These are phyloP conservation scores for Plantago ovata DNA, from an alignment of 257 asterid species.

Conservation along the genomic window DNA sequence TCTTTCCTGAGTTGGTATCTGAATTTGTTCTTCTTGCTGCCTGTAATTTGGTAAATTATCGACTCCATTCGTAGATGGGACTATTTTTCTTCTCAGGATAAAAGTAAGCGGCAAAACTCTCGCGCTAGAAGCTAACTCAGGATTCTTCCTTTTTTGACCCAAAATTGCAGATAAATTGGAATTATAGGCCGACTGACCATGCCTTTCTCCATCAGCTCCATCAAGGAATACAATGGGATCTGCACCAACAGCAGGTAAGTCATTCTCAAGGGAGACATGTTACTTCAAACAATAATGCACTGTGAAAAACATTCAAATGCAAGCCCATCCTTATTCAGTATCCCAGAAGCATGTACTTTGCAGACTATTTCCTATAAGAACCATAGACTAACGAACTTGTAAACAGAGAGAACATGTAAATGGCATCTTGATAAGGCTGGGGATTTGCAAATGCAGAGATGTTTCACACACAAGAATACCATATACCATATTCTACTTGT, in stretches of 20 bases:
- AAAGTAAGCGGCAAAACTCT: neutral
- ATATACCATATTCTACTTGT: too few relatives aligned
- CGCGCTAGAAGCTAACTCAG: neutral
- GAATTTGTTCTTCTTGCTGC: neutral
- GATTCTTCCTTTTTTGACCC: neutral
- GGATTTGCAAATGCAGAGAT: too few relatives aligned
- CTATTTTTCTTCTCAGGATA: neutral
- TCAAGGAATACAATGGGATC: neutral
- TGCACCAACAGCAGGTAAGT: neutral
- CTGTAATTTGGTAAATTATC: neutral
- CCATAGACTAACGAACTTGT: too few relatives aligned
- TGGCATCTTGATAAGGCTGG: too few relatives aligned
- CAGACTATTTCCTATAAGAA: too few relatives aligned
- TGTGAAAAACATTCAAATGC: too few relatives aligned
- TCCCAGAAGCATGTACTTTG: too few relatives aligned
- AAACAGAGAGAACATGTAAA: too few relatives aligned
- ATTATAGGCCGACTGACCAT: neutral
- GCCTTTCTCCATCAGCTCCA: neutral
- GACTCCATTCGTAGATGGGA: neutral
- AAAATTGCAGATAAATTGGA: neutral
- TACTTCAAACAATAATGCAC: too few relatives aligned
- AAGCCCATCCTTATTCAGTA: too few relatives aligned
- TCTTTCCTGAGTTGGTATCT: neutral
- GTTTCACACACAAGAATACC: too few relatives aligned
- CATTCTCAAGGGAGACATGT: too few relatives aligned